Evolutionary conservation across 306 rosid genomes (phyloP).

Genomic region (Lathyrus aphaca): DNA sequence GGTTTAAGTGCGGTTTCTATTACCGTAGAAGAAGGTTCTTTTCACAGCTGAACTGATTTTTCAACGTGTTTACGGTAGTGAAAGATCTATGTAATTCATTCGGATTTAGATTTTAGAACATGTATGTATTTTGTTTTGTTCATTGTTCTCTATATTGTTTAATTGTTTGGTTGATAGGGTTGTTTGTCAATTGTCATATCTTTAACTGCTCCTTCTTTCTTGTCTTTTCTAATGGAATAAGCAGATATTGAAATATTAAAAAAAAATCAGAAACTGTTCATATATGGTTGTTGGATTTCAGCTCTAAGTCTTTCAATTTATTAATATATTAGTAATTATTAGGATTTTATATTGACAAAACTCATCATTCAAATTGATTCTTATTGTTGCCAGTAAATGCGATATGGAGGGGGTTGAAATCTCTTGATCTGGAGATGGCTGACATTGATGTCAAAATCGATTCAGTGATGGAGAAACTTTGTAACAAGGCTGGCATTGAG

Average conservation of each 20-base stretch:
- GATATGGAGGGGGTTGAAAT: no score
- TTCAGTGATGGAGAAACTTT: background rate
- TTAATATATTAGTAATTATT: background rate
- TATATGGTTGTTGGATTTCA: background rate
- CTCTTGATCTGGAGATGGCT: no score
- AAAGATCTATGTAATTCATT: slow-evolving; percentile 18
- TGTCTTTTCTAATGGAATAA: slow-evolving; percentile 16
- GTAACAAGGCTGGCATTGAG: background rate
- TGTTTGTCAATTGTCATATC: slow-evolving; percentile 14
- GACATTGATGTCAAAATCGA: no score
- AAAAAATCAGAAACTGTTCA: background rate
- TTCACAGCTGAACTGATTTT: slow-evolving; percentile 45
- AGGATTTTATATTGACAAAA: background rate
- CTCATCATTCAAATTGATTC: no score
- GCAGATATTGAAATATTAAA: slow-evolving; percentile 3
- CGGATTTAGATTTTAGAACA: slow-evolving; percentile 3
- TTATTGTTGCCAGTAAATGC: no score
- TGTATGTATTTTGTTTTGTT: slow-evolving; percentile 8
- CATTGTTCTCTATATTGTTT: background rate
- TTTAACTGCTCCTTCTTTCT: slow-evolving; percentile 17
- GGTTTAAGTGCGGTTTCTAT: slow-evolving; percentile 58
- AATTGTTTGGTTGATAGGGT: slow-evolving; percentile 16
- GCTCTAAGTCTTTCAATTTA: background rate
- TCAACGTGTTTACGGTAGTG: slow-evolving; percentile 40
- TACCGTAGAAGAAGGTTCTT: slow-evolving; percentile 63